These are phyloP conservation scores for Tephrocybe sp. DNA, from an alignment of 768 basidiomycete species.

Conservation along the genomic window DNA sequence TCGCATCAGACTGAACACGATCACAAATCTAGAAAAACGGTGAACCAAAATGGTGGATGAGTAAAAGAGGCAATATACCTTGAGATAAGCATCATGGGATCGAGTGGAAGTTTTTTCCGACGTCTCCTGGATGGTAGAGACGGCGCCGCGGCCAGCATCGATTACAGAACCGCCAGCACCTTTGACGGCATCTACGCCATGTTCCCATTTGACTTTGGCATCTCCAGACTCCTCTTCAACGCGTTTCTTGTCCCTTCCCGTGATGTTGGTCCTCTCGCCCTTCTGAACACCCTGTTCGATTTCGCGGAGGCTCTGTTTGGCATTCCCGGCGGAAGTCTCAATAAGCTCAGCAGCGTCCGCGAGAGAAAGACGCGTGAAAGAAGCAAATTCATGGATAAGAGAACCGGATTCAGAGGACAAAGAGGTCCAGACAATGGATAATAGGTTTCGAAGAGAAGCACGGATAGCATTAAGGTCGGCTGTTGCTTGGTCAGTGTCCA, in stretches of 20 bases:
- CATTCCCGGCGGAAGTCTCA: conserved; percentile 47
- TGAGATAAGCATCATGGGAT: conserved; percentile 51
- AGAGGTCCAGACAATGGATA: conserved; percentile 54
- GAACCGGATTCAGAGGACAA: conserved; percentile 52
- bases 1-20: conserved; percentile 59
- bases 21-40: conserved; percentile 51
- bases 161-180: conserved; percentile 57
- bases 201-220: conserved; percentile 56
- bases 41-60: background rate
- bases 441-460: conserved; percentile 46
- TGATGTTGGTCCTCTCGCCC: conserved; percentile 52
- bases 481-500: conserved; percentile 44
- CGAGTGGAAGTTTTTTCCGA: conserved; percentile 40
- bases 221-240: conserved; percentile 49
- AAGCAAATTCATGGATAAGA: conserved; percentile 62
- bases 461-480: conserved; percentile 53
- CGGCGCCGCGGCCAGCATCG: conserved; percentile 46
- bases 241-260: conserved; percentile 53
- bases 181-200: conserved; percentile 67
- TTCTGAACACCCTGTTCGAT: conserved; percentile 59
- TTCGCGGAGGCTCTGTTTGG: conserved; percentile 53
- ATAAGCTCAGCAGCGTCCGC: conserved; percentile 67
- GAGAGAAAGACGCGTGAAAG: conserved; percentile 61
- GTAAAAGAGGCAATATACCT: conserved; percentile 31
- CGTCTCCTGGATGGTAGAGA: conserved; percentile 42